Evolutionary conservation across 2,329 filamentous ascomycete species (phyloP), one percentile per base, ranked within the genome.

Genomic region (Sporothrix mexicana): DNA sequence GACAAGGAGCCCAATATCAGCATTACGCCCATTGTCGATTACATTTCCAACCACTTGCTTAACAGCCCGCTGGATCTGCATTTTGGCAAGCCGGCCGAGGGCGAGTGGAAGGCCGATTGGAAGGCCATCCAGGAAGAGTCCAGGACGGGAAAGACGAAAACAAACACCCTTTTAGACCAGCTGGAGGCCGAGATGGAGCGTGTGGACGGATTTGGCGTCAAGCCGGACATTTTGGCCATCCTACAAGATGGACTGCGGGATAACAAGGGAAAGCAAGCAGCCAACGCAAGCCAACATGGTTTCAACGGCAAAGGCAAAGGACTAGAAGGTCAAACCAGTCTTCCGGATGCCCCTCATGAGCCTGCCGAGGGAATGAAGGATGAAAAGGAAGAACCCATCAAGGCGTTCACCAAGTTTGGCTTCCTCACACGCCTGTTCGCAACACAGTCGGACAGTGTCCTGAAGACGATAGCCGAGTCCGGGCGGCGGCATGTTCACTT

Each of bases 1-100:
- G 94, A 95, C 74, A 92, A 92, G 76, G 93, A 96, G 76, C 90
- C 92, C 0, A 88, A 89, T 0, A 88, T 97, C 74, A 93, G 97
- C 75, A 88, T 92, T 68, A 85, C 85, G 17, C 90, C 90, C 72
- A 89, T 97, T 0, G 81, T 97, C 9, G 86, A 88, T 0, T 98
- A 98, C 78, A 92, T 98, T 51, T 87, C 92, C 76, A 87, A 88
- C 41, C 90, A 91, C 49, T 84, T 97, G 76, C 87, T 85, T 0
- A 85, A 85, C 47, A 94, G 91, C 76, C 90, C 90, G 5, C 82
- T 97, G 3, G 84, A 85, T 25, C 80, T 86, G 9, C 93, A 89
- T 77, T 87, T 93, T 68, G 82, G 82, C 72, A 84, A 85, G 4
- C 80, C 87, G 8, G 79, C 82, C 53, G 79, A 83, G 41, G 86